These are phyloP conservation scores for Platanthera guangdongensis DNA, from an alignment of 106 monocot genomes.

Conservation along the genomic window DNA sequence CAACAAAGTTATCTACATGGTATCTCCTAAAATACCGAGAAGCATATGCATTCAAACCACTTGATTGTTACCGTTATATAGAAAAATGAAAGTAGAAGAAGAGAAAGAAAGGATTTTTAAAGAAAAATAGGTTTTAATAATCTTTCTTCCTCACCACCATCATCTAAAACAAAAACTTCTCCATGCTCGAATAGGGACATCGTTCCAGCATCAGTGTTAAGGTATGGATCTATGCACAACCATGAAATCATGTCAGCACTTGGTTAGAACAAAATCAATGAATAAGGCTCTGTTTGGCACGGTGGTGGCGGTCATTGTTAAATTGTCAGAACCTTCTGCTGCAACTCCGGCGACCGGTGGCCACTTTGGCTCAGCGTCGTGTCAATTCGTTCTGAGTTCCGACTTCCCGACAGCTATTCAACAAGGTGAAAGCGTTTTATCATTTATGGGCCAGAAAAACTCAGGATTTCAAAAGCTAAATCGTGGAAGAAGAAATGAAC, in stretches of 20 bases:
- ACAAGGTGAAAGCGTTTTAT: too few species aligned
- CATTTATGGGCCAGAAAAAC: too few species aligned
- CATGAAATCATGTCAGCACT: background rate
- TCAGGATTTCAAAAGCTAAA: too few species aligned
- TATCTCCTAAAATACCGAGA: background rate
- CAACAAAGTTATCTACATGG: background rate
- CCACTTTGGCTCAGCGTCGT: too few species aligned
- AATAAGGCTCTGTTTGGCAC: background rate
- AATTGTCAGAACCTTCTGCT: too few species aligned
- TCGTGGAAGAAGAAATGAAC: too few species aligned
- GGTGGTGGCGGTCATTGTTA: too few species aligned
- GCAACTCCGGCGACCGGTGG: too few species aligned
- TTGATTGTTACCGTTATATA: background rate
- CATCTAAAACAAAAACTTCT: slow-evolving; percentile 69
- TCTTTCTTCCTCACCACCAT: slow-evolving; percentile 51
- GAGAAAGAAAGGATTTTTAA: background rate
- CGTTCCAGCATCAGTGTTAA: slow-evolving; percentile 69
- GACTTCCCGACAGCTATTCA: too few species aligned
- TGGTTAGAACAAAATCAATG: background rate
- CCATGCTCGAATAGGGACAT: slow-evolving; percentile 77
- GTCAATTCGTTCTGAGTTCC: too few species aligned
- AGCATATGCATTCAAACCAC: background rate
- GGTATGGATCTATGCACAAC: slow-evolving; percentile 49
- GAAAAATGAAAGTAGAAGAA: background rate
- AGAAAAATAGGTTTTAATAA: background rate